A percentile compares a stretch with the other conserved stretches of the same genome.
These are phyloP conservation scores for Caryopteris hybrid DNA, from an alignment of 305 asterid species.

Conservation along the genomic window DNA sequence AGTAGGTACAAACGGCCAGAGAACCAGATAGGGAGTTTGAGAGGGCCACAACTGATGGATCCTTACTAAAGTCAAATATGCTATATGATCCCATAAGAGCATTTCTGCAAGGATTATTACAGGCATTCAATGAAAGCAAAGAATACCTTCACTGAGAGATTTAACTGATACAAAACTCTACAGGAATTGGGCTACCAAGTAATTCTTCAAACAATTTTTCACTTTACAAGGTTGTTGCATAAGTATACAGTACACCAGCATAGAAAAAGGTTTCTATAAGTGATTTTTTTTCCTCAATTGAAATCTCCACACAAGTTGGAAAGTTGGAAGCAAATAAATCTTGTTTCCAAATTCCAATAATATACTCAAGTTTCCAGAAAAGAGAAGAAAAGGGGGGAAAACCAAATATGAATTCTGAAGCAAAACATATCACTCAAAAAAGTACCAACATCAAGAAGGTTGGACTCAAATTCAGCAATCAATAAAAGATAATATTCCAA, in stretches of 20 bases:
- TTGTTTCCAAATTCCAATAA: neutral
- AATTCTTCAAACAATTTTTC: no score
- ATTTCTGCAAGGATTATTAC: neutral
- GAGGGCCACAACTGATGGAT: neutral
- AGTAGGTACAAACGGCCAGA: neutral
- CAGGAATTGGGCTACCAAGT: no score
- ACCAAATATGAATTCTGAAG: neutral
- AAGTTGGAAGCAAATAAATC: no score
- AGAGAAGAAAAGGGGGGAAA: neutral
- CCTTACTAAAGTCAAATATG: no score
- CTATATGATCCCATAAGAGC: neutral
- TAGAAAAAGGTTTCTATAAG: no score
- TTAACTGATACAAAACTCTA: neutral
- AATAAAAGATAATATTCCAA: no score
- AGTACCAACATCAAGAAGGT: neutral
- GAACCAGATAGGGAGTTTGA: neutral
- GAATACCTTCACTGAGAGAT: neutral
- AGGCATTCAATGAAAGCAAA: neutral
- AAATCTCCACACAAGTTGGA: neutral
- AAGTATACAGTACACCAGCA: no score
- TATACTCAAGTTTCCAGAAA: neutral
- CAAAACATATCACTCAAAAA: neutral
- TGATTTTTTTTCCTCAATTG: neutral
- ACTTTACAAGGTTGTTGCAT: no score
- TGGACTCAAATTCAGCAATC: neutral